Base-by-base conservation (phyloP, 352 stramenopile species). In the Phytophthora meadii region DNA sequence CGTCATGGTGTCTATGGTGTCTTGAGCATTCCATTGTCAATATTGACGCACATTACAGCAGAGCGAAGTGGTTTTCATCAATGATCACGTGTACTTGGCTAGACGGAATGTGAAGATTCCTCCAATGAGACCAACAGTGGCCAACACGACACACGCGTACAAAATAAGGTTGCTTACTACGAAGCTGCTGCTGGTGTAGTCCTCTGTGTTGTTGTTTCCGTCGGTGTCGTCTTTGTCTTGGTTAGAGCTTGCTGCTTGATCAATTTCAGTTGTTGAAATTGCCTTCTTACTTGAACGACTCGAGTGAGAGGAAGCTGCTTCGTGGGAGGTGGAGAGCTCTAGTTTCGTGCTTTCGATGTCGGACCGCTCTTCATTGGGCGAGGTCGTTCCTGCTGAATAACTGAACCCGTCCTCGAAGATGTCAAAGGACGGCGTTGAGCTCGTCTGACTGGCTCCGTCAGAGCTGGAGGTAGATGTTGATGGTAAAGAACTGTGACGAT, bases 91-190 rank as follows among this genome's bases (percentile, higher is more conserved):
- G 61, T 6, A 74, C 50, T 62, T 68, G 44, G 52, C 50, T 68
- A 15, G 46, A 0, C 50, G 70, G 22, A 67, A 70, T 9, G 46
- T 39, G 46, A 74, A 40, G 11, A 65, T 32, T 24, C 47, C 54
- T 14, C 64, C 61, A 2, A 67, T 60, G 34, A 77, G 28, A 1
- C 59, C 68, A 14, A 45, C 59, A 17, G 72, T 30, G 12, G 39
- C 64, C 19, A 92, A 54, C n/a, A 82, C 47, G 4, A 81, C 42
- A 3, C 63, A 59, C 8, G 61, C 72, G 24, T 80, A 72, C 39
- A 84, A 79, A 14, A 89, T 25, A 4, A 61, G 57, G 14, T 42
- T 59, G 37, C 37, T 17, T n/a, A 44, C 24, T 8, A 24, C 30
- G 0, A 36, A 47, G 15, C 30, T 30, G 19, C 27, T 63, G 19